Evolutionary conservation across 169 alveolate genomes (phyloP), one percentile per base, ranked within the genome.

Genomic region (Neospora caninum): DNA sequence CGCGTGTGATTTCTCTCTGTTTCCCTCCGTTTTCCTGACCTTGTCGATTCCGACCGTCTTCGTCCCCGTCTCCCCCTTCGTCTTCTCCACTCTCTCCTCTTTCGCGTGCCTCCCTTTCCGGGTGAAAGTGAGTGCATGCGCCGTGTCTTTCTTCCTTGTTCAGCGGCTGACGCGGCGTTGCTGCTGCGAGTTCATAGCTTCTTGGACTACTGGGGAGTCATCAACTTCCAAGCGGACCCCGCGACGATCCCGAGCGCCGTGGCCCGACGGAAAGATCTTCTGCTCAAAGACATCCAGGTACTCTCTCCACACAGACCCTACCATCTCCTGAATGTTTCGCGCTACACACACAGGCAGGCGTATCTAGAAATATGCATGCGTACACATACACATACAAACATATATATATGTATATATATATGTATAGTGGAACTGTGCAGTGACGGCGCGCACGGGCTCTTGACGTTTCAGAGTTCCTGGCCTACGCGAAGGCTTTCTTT

Each of bases 171-270:
- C 80, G 96, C 97, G 0, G 94, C 98, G 20, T 82, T 95, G 42
- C 83, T 97, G 86, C 92, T 96, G 82, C 96, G 96, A 43, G 70
- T 96, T 27, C 96, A 96, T 80, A 67, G 96, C 25, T 87, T 96
- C 78, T 96, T 97, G 31, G 96, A 97, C 93, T 97, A 96, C 80
- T 97, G 98, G 98, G 98, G 98, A 25, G 31, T 96, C 27, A 97
- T 97, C 84, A 97, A 97, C 94, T 96, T 94, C 91, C 98, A 94
- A 58, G 98, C 98, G 16, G 96, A 94, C 49, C 45, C 91, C 39
- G 69, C 88, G 73, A 94, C 96, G 29, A 53, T 95, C 41, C 96
- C 96, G 36, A 94, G 95, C 42, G 89, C 93, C 20, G 88, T 91
- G 41, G 80, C 94, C 39, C 53, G 94, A 34, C 49, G 89, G 42